Percentiles rank a stretch among this genome's conserved stretches.
Evolutionary conservation across 345 rosid genomes (phyloP).

Genomic region (Arabidopsis suecica): DNA sequence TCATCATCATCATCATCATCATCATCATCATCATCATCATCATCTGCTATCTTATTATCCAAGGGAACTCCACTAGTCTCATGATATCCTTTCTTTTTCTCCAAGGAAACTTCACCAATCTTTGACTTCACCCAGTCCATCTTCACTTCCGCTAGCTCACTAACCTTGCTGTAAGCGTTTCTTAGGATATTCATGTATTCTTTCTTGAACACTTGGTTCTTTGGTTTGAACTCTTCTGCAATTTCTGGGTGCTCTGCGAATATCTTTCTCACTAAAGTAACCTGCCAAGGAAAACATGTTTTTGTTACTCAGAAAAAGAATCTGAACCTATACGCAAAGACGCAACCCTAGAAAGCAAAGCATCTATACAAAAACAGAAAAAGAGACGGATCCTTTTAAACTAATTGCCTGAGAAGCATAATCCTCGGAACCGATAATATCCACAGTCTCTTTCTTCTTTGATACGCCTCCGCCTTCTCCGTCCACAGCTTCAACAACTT

Average conservation of each 20-base stretch:
- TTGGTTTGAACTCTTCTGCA: conserved; percentile 18
- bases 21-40: background rate
- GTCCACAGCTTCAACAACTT: background rate
- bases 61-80: background rate
- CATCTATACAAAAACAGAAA: background rate
- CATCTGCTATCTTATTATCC: background rate
- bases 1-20: no score
- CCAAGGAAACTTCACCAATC: background rate
- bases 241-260: background rate
- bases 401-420: conserved; percentile 37
- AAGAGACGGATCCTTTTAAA: background rate
- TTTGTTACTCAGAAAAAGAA: background rate
- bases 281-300: conserved; percentile 10
- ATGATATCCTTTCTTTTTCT: background rate
- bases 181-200: conserved; percentile 16
- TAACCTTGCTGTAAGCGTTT: background rate
- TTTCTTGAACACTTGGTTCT: background rate
- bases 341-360: background rate
- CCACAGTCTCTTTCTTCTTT: background rate
- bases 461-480: conserved; percentile 21
- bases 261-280: conserved; percentile 17
- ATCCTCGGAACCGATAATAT: background rate
- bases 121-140: conserved; percentile 22
- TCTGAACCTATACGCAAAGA: conserved; percentile 2
- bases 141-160: conserved; percentile 18